phyloP scores from a whole-genome alignment of 208 protist species.

The Sergeia podlipaevii region DNA sequence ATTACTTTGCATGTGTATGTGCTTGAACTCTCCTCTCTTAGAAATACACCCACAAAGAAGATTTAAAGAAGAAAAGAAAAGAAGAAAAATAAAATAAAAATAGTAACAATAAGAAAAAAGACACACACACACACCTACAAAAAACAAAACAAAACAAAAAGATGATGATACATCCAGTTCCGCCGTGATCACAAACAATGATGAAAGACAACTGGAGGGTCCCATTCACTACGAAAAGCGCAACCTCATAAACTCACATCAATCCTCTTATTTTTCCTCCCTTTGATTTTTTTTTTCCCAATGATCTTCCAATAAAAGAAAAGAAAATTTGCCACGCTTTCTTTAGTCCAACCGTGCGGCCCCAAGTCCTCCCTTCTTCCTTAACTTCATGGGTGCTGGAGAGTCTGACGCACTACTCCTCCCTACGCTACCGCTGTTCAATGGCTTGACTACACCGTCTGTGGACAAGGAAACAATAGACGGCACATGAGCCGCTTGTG shows the following conservation, averaged over 20 bases:
- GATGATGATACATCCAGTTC: too few species aligned
- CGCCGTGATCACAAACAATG: too few species aligned
- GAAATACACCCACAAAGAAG: slow-evolving; percentile 9
- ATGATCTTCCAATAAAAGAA: not conserved
- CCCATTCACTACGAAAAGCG: too few species aligned
- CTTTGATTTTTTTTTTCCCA: not conserved
- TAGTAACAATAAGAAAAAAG: too few species aligned
- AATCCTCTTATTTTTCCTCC: slow-evolving; percentile 3
- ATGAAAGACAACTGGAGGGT: too few species aligned
- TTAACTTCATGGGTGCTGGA: slow-evolving; percentile 65
- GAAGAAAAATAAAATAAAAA: too few species aligned
- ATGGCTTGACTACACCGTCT: not conserved
- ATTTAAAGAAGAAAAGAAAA: slow-evolving; percentile 7
- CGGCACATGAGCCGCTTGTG: too few species aligned
- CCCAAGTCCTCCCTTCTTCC: slow-evolving; percentile 50
- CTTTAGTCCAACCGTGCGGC: slow-evolving; percentile 34
- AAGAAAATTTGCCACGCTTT: slow-evolving; percentile 7
- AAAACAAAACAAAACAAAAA: too few species aligned
- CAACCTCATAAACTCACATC: not conserved
- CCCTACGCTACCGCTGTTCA: too few species aligned
- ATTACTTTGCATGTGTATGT: not conserved
- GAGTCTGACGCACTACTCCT: too few species aligned
- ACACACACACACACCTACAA: too few species aligned
- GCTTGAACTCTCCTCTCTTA: not conserved
- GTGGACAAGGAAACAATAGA: not conserved